Percentiles rank a stretch among this genome's conserved stretches.
Conservation (phyloP, 345 rosid genomes). For the Citrus inodora region DNA sequence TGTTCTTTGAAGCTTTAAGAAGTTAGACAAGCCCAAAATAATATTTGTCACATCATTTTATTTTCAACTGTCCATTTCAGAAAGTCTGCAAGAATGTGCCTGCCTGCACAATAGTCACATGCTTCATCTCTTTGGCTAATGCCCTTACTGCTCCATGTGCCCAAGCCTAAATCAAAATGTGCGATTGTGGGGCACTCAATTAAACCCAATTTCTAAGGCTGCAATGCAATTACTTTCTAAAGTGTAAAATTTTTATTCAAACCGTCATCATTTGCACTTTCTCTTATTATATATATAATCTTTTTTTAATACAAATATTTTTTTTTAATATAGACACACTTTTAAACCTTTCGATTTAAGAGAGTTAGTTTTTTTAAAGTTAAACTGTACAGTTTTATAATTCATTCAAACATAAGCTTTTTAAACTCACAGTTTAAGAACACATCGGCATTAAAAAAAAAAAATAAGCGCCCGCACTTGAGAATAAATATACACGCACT, state of each 20-base stretch:
- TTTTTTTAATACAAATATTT: too few species aligned
- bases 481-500: too few species aligned
- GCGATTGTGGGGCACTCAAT: background rate
- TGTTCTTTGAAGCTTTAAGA: background rate
- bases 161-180: background rate
- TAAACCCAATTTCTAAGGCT: conserved; percentile 1
- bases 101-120: background rate
- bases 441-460: accelerated
- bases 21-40: background rate
- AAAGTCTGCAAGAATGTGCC: background rate
- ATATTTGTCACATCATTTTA: background rate
- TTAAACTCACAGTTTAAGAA: too few species aligned
- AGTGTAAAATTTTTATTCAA: background rate
- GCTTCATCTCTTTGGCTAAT: background rate
- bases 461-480: accelerated
- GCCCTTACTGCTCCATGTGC: background rate
- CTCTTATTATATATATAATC: too few species aligned
- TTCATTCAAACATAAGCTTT: too few species aligned
- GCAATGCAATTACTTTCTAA: background rate
- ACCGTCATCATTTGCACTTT: background rate
- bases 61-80: background rate
- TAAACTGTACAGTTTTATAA: accelerated
- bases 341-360: accelerated
- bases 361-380: accelerated
- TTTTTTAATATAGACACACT: accelerated